Percentiles rank a stretch among this genome's conserved stretches.
These are phyloP conservation scores for Aspergillus vadensis DNA, from an alignment of 2,329 filamentous ascomycete species.

Conservation along the genomic window DNA sequence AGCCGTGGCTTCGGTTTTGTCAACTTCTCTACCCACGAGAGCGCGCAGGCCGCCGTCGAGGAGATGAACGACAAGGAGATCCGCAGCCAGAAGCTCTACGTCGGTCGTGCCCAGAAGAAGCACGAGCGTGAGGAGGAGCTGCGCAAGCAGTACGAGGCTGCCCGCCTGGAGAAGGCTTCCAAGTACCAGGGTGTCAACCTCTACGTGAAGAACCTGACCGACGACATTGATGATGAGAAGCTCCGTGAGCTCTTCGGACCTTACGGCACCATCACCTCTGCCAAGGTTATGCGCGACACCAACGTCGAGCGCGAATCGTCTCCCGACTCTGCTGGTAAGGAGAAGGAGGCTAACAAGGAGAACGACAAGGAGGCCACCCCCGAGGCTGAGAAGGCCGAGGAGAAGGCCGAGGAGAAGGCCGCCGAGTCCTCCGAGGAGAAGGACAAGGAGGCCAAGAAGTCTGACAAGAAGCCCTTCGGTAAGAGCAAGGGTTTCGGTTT, in stretches of 20 bases:
- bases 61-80: slow-evolving; percentile 90
- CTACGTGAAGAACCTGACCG: slow-evolving; percentile 98
- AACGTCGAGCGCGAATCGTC: slow-evolving; percentile 45
- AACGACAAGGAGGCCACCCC: slow-evolving; percentile 36
- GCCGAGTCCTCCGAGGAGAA: slow-evolving; percentile 52
- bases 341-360: slow-evolving; percentile 44
- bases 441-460: slow-evolving; percentile 58
- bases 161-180: slow-evolving; percentile 94
- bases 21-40: slow-evolving; percentile 91
- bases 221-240: slow-evolving; percentile 97
- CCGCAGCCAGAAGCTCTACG: slow-evolving; percentile 93
- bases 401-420: slow-evolving; percentile 50
- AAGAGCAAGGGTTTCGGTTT: slow-evolving; percentile 99
- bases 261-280: slow-evolving; percentile 94
- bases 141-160: slow-evolving; percentile 97
- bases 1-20: slow-evolving; percentile 95
- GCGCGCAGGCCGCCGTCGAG: slow-evolving; percentile 81
- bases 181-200: slow-evolving; percentile 99
- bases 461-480: slow-evolving; percentile 69
- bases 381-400: slow-evolving; percentile 54
- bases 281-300: slow-evolving; percentile 97
- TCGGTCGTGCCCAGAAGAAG: slow-evolving; percentile 99
- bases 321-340: slow-evolving; percentile 49
- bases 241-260: slow-evolving; percentile 88
- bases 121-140: slow-evolving; percentile 99